Evolutionary conservation across 805 yeast genomes (phyloP).

Genomic region (Jamesozyma hellenica): DNA sequence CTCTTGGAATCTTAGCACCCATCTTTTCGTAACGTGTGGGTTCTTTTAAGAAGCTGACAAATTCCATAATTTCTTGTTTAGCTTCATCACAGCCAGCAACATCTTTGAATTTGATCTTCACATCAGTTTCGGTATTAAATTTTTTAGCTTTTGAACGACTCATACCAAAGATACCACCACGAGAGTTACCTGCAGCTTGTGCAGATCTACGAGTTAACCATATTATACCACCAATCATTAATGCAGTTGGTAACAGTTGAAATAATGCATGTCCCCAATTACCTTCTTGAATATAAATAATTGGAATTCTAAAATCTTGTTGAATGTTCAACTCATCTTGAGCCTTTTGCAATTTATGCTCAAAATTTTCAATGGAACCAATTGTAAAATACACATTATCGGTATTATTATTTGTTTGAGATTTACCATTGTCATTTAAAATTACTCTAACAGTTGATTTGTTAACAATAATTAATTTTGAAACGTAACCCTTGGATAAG

Average conservation of each 20-base stretch:
- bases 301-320: slow-evolving; percentile 63
- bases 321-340: slow-evolving; percentile 61
- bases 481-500: slow-evolving; percentile 69
- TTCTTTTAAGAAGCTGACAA: slow-evolving; percentile 83
- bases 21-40: slow-evolving; percentile 83
- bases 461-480: slow-evolving; percentile 65
- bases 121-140: slow-evolving; percentile 85
- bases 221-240: slow-evolving; percentile 80
- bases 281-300: slow-evolving; percentile 65
- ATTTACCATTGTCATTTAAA: slow-evolving; percentile 49
- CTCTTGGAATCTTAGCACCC: slow-evolving; percentile 97
- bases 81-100: slow-evolving; percentile 98
- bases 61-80: slow-evolving; percentile 95
- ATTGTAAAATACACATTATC: slow-evolving; percentile 54
- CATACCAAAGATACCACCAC: slow-evolving; percentile 78
- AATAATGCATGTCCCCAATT: slow-evolving; percentile 50
- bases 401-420: slow-evolving; percentile 31
- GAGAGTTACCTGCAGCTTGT: slow-evolving; percentile 37
- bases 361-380: slow-evolving; percentile 85
- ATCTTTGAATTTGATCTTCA: slow-evolving; percentile 80
- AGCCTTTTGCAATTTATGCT: slow-evolving; percentile 62
- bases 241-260: slow-evolving; percentile 79
- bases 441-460: slow-evolving; percentile 64
- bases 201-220: slow-evolving; percentile 65
- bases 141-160: slow-evolving; percentile 87